These are phyloP conservation scores for Carallia pectinifolia DNA, from an alignment of 345 rosid species.

Conservation along the genomic window DNA sequence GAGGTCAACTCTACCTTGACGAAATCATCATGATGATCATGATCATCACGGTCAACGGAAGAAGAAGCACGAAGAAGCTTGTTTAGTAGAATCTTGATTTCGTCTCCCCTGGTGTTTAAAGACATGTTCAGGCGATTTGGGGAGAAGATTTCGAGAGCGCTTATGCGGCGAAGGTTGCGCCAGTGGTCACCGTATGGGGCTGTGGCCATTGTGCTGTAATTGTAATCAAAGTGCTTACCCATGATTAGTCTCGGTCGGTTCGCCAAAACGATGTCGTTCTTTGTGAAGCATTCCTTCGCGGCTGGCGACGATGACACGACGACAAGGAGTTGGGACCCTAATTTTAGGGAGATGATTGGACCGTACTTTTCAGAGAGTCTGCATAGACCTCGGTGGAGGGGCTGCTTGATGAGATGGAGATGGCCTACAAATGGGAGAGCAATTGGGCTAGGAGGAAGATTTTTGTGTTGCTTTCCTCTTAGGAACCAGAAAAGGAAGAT, in stretches of 20 bases:
- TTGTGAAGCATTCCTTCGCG: conserved; percentile 53
- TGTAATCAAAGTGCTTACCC: conserved; percentile 36
- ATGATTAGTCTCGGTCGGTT: conserved; percentile 42
- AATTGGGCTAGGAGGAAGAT: conserved; percentile 15
- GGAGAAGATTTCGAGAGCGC: conserved; percentile 42
- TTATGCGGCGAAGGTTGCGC: conserved; percentile 59
- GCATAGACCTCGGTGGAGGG: conserved; percentile 18
- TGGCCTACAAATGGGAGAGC: conserved; percentile 21
- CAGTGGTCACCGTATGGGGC: conserved; percentile 50
- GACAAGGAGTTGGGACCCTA: conserved; percentile 34
- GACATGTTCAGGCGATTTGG: conserved; percentile 29
- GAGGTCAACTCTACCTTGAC: conserved; percentile 14
- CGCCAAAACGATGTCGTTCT: conserved; percentile 47
- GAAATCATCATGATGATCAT: background rate
- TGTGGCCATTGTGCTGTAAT: conserved; percentile 26
- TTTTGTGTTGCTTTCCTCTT: background rate
- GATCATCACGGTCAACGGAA: background rate
- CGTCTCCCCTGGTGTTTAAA: conserved; percentile 33
- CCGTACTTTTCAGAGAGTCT: conserved; percentile 40
- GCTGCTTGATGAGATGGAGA: conserved; percentile 16
- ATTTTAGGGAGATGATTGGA: conserved; percentile 33
- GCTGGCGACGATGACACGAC: conserved; percentile 33
- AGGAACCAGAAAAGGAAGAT: background rate
- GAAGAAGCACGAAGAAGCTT: background rate
- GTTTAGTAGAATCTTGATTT: conserved; percentile 37